Percentiles rank a stretch among this genome's conserved stretches.
These are phyloP conservation scores for Xerocomellus chrysenteron DNA, from an alignment of 768 basidiomycete genomes.

Conservation along the genomic window DNA sequence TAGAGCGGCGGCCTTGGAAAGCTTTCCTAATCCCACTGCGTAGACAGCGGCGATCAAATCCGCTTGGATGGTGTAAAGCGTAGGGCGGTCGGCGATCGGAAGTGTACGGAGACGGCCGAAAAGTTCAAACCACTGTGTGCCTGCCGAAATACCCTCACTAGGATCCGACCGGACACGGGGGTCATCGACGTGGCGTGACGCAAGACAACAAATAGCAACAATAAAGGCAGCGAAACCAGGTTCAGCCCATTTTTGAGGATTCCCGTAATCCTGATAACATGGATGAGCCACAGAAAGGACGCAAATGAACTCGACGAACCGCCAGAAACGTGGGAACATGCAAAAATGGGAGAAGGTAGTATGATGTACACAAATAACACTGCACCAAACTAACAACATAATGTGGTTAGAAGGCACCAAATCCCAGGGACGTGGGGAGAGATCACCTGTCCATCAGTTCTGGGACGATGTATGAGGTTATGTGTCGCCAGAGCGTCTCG, in stretches of 20 bases:
- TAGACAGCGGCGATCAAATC: constrained; percentile 91
- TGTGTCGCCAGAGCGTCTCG: constrained; percentile 81
- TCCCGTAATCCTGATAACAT: constrained; percentile 75
- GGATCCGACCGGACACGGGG: constrained; percentile 83
- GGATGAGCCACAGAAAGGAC: constrained; percentile 16
- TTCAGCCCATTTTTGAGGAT: constrained; percentile 93
- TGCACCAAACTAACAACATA: constrained; percentile 60
- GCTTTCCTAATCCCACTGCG: constrained; percentile 84
- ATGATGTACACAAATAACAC: constrained; percentile 88
- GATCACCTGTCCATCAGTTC: constrained; percentile 91
- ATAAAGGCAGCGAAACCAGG: constrained; percentile 94
- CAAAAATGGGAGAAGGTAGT: constrained; percentile 88
- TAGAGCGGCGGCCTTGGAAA: constrained; percentile 83
- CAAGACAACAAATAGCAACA: constrained; percentile 88
- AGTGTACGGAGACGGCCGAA: constrained; percentile 85
- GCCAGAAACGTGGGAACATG: constrained; percentile 88
- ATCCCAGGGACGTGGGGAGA: constrained; percentile 12
- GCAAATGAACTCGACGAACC: constrained; percentile 39
- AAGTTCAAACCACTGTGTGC: constrained; percentile 89
- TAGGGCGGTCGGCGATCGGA: constrained; percentile 84
- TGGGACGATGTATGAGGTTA: constrained; percentile 82
- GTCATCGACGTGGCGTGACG: constrained; percentile 91
- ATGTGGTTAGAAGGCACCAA: constrained; percentile 14
- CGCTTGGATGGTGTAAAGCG: constrained; percentile 89
- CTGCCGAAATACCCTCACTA: constrained; percentile 81